A percentile compares a stretch with the other conserved stretches of the same genome.
Evolutionary conservation across 345 rosid species (phyloP).

Genomic region (Raphanus raphanistrum): DNA sequence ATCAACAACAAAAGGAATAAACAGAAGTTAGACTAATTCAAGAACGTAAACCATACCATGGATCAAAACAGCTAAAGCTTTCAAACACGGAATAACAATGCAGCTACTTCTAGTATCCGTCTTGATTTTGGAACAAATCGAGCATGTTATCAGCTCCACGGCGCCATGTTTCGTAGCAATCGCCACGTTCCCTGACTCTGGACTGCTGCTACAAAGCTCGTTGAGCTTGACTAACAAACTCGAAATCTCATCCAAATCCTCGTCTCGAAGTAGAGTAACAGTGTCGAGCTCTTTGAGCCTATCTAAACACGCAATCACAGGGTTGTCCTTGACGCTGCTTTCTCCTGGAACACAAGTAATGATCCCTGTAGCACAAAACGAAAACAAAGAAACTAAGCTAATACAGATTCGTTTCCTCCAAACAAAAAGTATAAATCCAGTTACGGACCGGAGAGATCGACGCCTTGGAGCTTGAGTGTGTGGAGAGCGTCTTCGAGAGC

Average conservation of each 20-base stretch:
- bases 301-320: constrained; percentile 61
- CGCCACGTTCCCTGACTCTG: constrained; percentile 58
- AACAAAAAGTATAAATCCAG: not conserved
- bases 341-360: constrained; percentile 77
- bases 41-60: constrained; percentile 48
- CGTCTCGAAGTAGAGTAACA: constrained; percentile 25
- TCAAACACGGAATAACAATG: constrained; percentile 56
- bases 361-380: constrained; percentile 51
- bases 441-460: constrained; percentile 74
- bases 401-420: not conserved
- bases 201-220: constrained; percentile 42
- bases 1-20: constrained; percentile 2
- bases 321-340: constrained; percentile 56
- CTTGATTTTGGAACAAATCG: constrained; percentile 57
- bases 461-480: constrained; percentile 86
- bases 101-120: not conserved
- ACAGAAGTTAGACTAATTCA: not conserved
- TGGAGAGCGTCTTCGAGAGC: constrained; percentile 87
- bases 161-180: constrained; percentile 70
- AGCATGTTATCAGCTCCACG: constrained; percentile 56
- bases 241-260: constrained; percentile 48
- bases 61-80: constrained; percentile 55
- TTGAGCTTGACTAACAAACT: constrained; percentile 48
- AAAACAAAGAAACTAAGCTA: not conserved
- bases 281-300: constrained; percentile 48